Conservation (phyloP, 2,329 filamentous ascomycete species). For the Tolypocladium ophioglossoides region DNA sequence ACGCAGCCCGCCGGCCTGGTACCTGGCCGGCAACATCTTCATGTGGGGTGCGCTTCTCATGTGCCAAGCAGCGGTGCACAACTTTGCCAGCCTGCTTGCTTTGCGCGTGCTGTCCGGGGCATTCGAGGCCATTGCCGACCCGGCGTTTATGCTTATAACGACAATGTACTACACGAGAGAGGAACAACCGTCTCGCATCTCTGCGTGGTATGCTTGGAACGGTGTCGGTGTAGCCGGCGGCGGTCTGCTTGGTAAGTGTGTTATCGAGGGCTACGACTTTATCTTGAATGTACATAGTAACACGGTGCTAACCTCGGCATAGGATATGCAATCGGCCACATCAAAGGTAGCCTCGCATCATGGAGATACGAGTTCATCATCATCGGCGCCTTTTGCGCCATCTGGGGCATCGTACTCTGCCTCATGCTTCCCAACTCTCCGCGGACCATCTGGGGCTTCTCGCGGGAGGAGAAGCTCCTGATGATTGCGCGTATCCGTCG, state of each 20-base stretch:
- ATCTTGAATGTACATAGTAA: background rate
- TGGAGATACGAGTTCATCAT: slow-evolving; percentile 63
- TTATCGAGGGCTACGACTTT: too few species aligned
- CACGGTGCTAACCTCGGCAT: background rate
- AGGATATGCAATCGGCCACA: slow-evolving; percentile 50
- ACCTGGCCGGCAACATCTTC: slow-evolving; percentile 37
- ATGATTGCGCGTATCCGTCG: slow-evolving; percentile 42
- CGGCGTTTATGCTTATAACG: slow-evolving; percentile 51
- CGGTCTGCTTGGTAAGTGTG: slow-evolving; percentile 26
- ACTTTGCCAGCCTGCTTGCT: slow-evolving; percentile 43
- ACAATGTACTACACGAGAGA: slow-evolving; percentile 54
- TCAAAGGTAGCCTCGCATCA: slow-evolving; percentile 41
- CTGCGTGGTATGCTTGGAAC: slow-evolving; percentile 49
- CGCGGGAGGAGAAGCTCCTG: slow-evolving; percentile 37
- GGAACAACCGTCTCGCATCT: slow-evolving; percentile 51
- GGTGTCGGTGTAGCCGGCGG: slow-evolving; percentile 49
- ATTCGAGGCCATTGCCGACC: slow-evolving; percentile 44
- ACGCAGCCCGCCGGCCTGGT: slow-evolving; percentile 22
- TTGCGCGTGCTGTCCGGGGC: slow-evolving; percentile 52
- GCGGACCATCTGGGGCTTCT: slow-evolving; percentile 40
- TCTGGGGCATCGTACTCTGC: slow-evolving; percentile 49
- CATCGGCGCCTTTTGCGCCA: slow-evolving; percentile 44
- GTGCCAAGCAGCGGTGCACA: slow-evolving; percentile 41
- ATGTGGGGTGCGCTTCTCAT: slow-evolving; percentile 39
- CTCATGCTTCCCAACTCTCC: slow-evolving; percentile 48